A percentile compares a stretch with the other conserved stretches of the same genome.
Evolutionary conservation across 148 eudicot genomes (phyloP).

Genomic region (Heliosperma pusillum): DNA sequence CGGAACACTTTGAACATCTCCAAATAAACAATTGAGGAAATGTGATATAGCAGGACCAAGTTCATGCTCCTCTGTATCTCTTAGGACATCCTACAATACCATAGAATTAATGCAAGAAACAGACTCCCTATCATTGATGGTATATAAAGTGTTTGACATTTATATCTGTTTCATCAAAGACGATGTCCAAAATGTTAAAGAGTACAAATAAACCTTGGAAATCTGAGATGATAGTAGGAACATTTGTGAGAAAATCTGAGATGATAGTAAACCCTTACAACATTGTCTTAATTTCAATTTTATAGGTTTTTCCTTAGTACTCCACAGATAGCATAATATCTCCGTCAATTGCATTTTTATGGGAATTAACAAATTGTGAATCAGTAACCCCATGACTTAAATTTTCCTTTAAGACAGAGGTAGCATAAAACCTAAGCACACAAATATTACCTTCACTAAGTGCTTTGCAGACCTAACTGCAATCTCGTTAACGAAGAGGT

Average conservation of each 20-base stretch:
- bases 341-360: no score
- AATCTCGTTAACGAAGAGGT: conserved; percentile 83
- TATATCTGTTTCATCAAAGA: background rate
- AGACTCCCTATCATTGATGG: background rate
- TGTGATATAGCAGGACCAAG: conserved; percentile 66
- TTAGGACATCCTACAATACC: conserved; percentile 64
- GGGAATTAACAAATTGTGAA: background rate
- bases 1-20: conserved; percentile 50
- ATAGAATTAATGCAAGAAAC: background rate
- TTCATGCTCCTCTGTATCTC: conserved; percentile 90
- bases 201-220: background rate
- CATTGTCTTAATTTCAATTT: background rate
- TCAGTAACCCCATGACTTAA: background rate
- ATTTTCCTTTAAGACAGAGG: background rate
- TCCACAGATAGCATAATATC: background rate
- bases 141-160: background rate
- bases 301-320: background rate
- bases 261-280: background rate
- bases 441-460: conserved; percentile 66
- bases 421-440: background rate
- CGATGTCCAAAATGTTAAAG: background rate
- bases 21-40: conserved; percentile 86
- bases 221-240: background rate
- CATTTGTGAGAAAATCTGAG: background rate
- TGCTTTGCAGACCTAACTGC: conserved; percentile 90